A percentile compares a stretch with the other conserved stretches of the same genome.
phyloP scores from a whole-genome alignment of 176 grass and related monocot species.

The Raddia distichophylla region DNA sequence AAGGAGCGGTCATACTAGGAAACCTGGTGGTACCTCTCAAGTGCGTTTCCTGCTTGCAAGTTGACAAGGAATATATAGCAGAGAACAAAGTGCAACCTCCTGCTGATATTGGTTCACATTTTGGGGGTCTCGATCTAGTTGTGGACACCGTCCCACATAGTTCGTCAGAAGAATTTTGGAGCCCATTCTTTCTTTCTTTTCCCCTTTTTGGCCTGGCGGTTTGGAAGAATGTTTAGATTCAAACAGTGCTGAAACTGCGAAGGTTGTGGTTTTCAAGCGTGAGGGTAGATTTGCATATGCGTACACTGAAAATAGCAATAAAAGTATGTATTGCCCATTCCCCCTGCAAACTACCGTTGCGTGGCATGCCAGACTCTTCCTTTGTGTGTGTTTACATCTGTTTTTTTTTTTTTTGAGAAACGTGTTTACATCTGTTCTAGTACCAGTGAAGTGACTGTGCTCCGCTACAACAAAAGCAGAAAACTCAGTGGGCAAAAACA shows the following conservation, averaged over 20 bases:
- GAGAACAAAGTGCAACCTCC: conserved; percentile 9
- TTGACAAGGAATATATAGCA: conserved; percentile 47
- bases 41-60: not conserved
- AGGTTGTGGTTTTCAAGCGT: conserved; percentile 26
- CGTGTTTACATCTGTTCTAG: not conserved
- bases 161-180: conserved; percentile 36
- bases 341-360: too few species aligned
- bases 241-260: conserved; percentile 11
- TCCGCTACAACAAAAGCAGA: too few species aligned
- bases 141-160: conserved; percentile 25
- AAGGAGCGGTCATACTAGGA: not conserved
- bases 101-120: not conserved
- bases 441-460: not conserved
- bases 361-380: not conserved
- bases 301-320: conserved; percentile 54
- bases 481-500: too few species aligned
- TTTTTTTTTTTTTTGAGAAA: too few species aligned
- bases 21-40: not conserved
- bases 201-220: not conserved
- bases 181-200: conserved; percentile 16
- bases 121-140: not conserved
- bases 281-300: conserved; percentile 22
- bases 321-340: conserved; percentile 30
- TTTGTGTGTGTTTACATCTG: not conserved
- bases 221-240: conserved; percentile 10